Evolutionary conservation across 2,329 filamentous ascomycete genomes (phyloP).

Genomic region (Fusarium humuli): DNA sequence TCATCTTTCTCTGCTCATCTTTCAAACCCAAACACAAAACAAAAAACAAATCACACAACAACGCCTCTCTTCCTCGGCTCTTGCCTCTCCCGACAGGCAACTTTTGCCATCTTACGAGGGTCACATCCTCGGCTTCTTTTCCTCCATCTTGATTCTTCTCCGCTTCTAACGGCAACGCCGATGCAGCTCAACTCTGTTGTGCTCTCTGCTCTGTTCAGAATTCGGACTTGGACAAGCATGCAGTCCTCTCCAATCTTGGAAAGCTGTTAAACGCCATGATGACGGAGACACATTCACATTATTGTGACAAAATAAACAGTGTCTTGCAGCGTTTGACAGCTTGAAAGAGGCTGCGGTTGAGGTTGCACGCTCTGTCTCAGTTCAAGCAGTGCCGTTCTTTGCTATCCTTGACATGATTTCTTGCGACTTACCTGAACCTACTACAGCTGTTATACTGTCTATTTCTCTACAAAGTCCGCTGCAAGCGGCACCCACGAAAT

Average conservation of each 20-base stretch:
- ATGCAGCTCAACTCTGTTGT: conserved; percentile 17
- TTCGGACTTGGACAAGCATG: conserved; percentile 26
- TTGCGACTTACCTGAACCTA: conserved; percentile 1
- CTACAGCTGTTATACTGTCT: background rate
- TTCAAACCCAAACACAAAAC: conserved; percentile 10
- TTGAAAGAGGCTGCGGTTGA: background rate
- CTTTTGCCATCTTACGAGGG: conserved; percentile 22
- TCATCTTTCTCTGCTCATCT: conserved; percentile 3
- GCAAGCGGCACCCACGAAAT: conserved; percentile 63
- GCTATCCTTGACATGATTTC: conserved; percentile 20
- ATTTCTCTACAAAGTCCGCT: conserved; percentile 34
- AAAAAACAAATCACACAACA: conserved; percentile 5
- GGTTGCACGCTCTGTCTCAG: conserved; percentile 21
- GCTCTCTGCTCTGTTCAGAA: conserved; percentile 6
- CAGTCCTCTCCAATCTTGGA: conserved; percentile 16
- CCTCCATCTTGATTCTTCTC: background rate
- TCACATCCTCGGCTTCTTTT: conserved; percentile 7
- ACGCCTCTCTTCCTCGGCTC: conserved; percentile 17
- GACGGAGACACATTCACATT: conserved; percentile 9
- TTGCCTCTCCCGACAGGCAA: conserved; percentile 17
- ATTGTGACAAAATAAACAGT: background rate
- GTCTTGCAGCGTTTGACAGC: conserved; percentile 14
- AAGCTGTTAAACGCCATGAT: conserved; percentile 27
- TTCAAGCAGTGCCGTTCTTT: conserved; percentile 1
- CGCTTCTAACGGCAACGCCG: conserved; percentile 16